These are phyloP conservation scores for Aspergillus tanneri DNA, from an alignment of 2,329 filamentous ascomycete genomes.

Conservation along the genomic window DNA sequence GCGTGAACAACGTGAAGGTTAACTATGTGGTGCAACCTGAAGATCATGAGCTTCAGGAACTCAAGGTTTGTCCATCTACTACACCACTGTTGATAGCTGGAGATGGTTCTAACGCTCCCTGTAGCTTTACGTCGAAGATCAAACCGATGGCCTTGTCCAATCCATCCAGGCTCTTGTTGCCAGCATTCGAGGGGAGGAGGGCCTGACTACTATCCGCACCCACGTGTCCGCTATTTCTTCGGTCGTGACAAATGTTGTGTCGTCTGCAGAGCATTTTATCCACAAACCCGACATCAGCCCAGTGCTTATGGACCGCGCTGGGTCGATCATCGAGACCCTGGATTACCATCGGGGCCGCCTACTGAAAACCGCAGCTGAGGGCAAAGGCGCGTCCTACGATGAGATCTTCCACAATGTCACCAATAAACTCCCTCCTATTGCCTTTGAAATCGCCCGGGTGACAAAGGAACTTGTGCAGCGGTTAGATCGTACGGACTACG, in stretches of 20 bases:
- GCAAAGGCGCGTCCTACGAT: conserved; percentile 57
- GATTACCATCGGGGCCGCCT: conserved; percentile 65
- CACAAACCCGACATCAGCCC: conserved; percentile 47
- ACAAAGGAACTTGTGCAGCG: conserved; percentile 69
- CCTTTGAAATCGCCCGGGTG: conserved; percentile 81
- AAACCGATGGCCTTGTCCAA: conserved; percentile 74
- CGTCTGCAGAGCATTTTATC: conserved; percentile 61
- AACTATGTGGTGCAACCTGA: conserved; percentile 44
- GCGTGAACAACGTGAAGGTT: conserved; percentile 32
- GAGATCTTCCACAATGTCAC: conserved; percentile 58
- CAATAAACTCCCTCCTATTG: conserved; percentile 73
- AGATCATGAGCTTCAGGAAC: conserved; percentile 57
- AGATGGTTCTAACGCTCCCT: conserved; percentile 17
- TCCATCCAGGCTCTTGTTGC: conserved; percentile 79
- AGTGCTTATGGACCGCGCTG: conserved; percentile 50
- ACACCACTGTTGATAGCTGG: conserved; percentile 18
- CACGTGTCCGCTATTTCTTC: conserved; percentile 69
- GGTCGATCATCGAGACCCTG: conserved; percentile 48
- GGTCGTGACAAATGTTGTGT: conserved; percentile 68
- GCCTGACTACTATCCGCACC: conserved; percentile 63
- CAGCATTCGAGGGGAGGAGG: conserved; percentile 65
- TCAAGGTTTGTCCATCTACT: conserved; percentile 54
- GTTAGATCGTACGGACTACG: conserved; percentile 43
- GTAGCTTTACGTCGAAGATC: conserved; percentile 76
- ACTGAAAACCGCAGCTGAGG: conserved; percentile 61